phyloP scores from a whole-genome alignment of 1,139 yeast genomes.

The Entelexis paramagnoliae region DNA sequence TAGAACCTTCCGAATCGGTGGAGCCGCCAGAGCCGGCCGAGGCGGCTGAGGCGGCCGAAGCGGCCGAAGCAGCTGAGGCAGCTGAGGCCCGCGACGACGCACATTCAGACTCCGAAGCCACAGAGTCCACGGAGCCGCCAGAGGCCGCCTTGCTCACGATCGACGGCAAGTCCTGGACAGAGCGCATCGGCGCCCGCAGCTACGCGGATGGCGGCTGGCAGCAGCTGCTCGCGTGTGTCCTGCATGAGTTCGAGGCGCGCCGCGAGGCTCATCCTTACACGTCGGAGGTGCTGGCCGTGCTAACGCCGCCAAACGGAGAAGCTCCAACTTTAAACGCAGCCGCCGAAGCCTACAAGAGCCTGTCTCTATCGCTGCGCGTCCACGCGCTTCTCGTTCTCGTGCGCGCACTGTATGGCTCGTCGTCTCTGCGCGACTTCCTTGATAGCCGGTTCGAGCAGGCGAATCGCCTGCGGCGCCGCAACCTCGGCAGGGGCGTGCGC shows the following conservation, averaged over 20 bases:
- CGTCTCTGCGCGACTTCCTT: slow-evolving; percentile 50
- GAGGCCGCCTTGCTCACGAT: slow-evolving; percentile 1
- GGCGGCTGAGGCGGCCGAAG: slow-evolving; percentile 18
- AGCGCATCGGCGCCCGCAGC: slow-evolving; percentile 44
- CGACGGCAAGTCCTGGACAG: slow-evolving; percentile 12
- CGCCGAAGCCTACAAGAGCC: slow-evolving; percentile 41
- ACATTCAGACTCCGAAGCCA: slow-evolving; percentile 28
- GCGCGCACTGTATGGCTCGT: slow-evolving; percentile 48
- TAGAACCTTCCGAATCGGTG: slow-evolving; percentile 9
- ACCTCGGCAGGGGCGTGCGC: slow-evolving; percentile 56
- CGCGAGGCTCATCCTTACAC: slow-evolving; percentile 45
- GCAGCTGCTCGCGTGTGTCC: slow-evolving; percentile 59
- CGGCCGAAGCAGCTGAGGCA: slow-evolving; percentile 23
- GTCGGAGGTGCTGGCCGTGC: slow-evolving; percentile 39
- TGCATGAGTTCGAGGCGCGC: slow-evolving; percentile 46
- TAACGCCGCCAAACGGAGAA: slow-evolving; percentile 43
- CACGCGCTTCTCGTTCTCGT: slow-evolving; percentile 47
- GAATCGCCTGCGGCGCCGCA: slow-evolving; percentile 52
- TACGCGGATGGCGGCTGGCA: slow-evolving; percentile 87
- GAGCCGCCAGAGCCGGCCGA: slow-evolving; percentile 21
- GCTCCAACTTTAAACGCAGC: slow-evolving; percentile 40
- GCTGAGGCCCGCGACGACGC: slow-evolving; percentile 25
- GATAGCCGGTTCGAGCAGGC: slow-evolving; percentile 62
- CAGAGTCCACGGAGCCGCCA: slow-evolving; percentile 15
- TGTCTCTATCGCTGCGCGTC: slow-evolving; percentile 44